Base-by-base conservation (phyloP, 129 eudicot species). In the Artemisia argyi region DNA sequence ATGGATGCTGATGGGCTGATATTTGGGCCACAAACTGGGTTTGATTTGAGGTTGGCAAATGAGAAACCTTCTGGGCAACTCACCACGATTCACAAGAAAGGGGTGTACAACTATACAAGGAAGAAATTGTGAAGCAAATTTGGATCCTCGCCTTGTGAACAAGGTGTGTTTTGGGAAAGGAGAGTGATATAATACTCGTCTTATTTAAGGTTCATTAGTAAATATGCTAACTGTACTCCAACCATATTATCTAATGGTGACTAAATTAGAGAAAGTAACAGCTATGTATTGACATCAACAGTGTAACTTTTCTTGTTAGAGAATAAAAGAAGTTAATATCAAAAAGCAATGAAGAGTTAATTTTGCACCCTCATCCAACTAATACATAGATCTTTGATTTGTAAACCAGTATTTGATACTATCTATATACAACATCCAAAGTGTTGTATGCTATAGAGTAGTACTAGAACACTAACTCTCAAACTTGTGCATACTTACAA, bases 341-440 rank as follows among this genome's bases (percentile, higher is more conserved):
- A 35, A 7, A 35, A 35, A 35, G 44, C 44, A 35, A 35, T 35
- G 44, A 35, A 35, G 44, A 28, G 5, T 28, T 35, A 35, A 9
- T 35, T 32, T 35, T 35, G 8, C 32, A 35, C 5, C 9, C 44
- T 0, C 44, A 35, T 35, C 44, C 44, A 35, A 35, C 8, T 7
- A 35, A 68, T 17, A 54, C 74, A 69, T 53, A 69, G 55, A 28
- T 17, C 59, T 42, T 69, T 12, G 11, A 32, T 0, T 55, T 35
- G 48, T 69, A 32, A 52, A 69, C 73, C 49, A 15, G 1, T 69
- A 26, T 51, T 53, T 6, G 32, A 69, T 69, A 17, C 28, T 11
- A 56, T 71, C 12, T 56, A 22, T 56, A 42, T 12, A 55, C 75
- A 71, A 6, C 57, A 16, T 61, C 39, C n/a, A 56, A 35, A 55